These are phyloP conservation scores for Blastobotrys robertii DNA, from an alignment of 805 yeast species.

Conservation along the genomic window DNA sequence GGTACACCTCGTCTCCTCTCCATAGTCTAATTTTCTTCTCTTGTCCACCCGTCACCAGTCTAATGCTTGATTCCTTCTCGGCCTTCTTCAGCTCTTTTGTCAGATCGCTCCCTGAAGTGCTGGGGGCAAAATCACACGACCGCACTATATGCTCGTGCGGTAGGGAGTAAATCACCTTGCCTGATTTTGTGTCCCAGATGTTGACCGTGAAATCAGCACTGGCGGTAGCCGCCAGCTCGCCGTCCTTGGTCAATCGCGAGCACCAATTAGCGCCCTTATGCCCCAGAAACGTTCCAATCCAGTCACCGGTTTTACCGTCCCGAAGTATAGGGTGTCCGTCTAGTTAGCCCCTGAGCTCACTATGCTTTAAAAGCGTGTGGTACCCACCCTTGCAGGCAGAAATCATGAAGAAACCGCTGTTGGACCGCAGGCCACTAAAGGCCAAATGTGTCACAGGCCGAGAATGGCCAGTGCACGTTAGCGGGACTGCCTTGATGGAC, in stretches of 20 bases:
- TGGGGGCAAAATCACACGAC: constrained; percentile 14
- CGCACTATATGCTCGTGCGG: constrained; percentile 19
- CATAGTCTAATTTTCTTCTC: constrained; percentile 20
- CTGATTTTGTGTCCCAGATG: constrained; percentile 18
- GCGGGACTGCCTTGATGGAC: constrained; percentile 21
- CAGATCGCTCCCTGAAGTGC: not conserved
- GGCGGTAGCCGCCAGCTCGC: constrained; percentile 20
- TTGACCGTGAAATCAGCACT: constrained; percentile 27
- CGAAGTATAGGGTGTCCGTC: constrained; percentile 29
- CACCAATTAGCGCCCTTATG: constrained; percentile 30
- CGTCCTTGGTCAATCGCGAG: constrained; percentile 19
- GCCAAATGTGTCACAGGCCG: constrained; percentile 27
- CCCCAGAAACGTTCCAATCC: constrained; percentile 29
- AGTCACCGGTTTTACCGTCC: constrained; percentile 28
- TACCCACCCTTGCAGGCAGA: constrained; percentile 27
- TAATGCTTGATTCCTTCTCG: constrained; percentile 1
- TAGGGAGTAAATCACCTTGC: constrained; percentile 11
- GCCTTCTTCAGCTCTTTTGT: not conserved
- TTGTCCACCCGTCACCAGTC: constrained; percentile 22
- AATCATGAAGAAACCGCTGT: constrained; percentile 17
- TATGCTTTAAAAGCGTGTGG: not conserved
- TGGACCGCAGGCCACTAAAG: constrained; percentile 13
- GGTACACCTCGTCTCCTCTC: constrained; percentile 2
- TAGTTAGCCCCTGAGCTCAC: constrained; percentile 4
- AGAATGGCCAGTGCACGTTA: constrained; percentile 29